Evolutionary conservation across 129 eudicot genomes (phyloP).

Genomic region (Deinandra increscens): DNA sequence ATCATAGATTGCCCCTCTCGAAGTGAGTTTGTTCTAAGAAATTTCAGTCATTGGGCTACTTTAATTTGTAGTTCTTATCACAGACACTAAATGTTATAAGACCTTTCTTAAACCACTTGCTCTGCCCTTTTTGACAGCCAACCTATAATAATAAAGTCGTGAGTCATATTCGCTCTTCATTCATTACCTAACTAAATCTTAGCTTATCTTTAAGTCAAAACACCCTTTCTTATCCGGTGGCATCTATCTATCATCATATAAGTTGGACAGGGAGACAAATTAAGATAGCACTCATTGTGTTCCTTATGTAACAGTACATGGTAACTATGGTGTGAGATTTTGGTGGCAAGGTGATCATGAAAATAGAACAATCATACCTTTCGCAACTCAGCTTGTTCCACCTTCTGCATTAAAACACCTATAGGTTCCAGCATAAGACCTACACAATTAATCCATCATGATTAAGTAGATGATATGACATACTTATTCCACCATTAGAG

Average conservation of each 20-base stretch:
- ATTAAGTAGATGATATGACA: constrained; percentile 2
- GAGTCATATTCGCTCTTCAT: not conserved
- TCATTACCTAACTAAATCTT: not conserved
- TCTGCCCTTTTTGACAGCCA: not conserved
- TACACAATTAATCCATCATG: constrained; percentile 26
- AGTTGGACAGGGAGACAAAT: not conserved
- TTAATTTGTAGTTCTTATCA: too few relatives aligned
- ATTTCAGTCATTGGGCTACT: too few relatives aligned
- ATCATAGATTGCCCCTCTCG: too few relatives aligned
- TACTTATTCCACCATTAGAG: not conserved
- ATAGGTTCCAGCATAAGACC: constrained; percentile 72
- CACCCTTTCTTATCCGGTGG: not conserved
- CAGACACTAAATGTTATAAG: not conserved
- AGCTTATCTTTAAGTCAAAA: not conserved
- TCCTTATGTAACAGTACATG: not conserved
- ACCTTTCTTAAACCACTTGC: constrained; percentile 3
- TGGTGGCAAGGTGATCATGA: constrained; percentile 1
- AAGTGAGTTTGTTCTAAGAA: too few relatives aligned
- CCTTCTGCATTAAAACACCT: constrained; percentile 57
- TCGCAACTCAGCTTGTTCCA: constrained; percentile 63
- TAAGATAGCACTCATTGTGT: not conserved
- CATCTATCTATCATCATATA: constrained; percentile 5
- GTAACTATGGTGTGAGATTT: not conserved
- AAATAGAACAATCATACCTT: constrained; percentile 46
- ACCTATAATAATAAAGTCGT: not conserved